Evolutionary conservation across 2,329 filamentous ascomycete species (phyloP), one percentile per base, ranked within the genome.

Genomic region (Colletotrichum plurivorum): DNA sequence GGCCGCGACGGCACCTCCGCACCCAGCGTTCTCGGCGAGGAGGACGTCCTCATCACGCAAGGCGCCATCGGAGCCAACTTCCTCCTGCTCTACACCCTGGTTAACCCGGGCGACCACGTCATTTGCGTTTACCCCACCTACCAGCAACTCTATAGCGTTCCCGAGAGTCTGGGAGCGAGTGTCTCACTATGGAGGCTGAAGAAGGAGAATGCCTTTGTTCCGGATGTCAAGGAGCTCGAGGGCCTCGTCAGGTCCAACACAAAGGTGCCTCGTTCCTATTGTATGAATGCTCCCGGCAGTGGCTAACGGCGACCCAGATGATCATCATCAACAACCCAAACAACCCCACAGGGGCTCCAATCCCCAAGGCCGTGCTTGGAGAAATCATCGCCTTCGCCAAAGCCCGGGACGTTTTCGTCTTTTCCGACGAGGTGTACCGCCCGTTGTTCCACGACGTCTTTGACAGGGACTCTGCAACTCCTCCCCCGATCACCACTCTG

Each of bases 111-210:
- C 1, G 93, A 95, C 76, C 94, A 96, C 84, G 91, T 94, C 61
- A 88, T 96, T 70, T 95, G 92, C 76, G 91, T 95, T 67, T 92
- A 94, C 76, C 94, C 94, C 16, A 94, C 93, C 0, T 95, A 94
- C 75, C 92, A 95, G 77, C 93, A 94, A 74, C 85, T 96, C 1
- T 95, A 94, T 75, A 82, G 88, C n/a, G 87, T 95, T 0, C 92
- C 93, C 0, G 84, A 85, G 72, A 90, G 89, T 52, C 81, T 94
- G 3, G 93, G 93, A 0, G 93, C 92, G 1, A 88, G 93, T 62
- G 92, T 96, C 16, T 88, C 89, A 46, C 76, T 94, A 13, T 96
- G 93, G 94, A 89, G 88, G 76, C 85, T 93, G 13, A 86, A 86
- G 58, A 84, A 87, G 36, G 83, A 88, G 15, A 86, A 92, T 55